These are phyloP conservation scores for Penicillium brasilianum DNA, from an alignment of 2,329 filamentous ascomycete species.

Conservation along the genomic window DNA sequence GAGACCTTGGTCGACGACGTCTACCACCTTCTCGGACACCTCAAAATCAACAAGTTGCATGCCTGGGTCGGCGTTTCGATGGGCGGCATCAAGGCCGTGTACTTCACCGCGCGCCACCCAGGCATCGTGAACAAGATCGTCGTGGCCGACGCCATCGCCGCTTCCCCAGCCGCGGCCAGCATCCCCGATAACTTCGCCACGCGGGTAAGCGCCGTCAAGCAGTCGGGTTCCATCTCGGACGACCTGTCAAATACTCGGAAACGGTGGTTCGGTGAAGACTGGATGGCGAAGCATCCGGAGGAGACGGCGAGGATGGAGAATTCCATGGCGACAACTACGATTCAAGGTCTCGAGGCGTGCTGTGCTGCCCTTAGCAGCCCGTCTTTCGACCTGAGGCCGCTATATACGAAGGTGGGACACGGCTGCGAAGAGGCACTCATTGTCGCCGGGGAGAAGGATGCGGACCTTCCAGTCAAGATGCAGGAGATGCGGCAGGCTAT, in stretches of 20 bases:
- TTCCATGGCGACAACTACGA: slow-evolving; percentile 45
- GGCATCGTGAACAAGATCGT: slow-evolving; percentile 46
- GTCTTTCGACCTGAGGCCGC: slow-evolving; percentile 49
- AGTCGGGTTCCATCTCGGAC: slow-evolving; percentile 38
- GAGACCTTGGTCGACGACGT: slow-evolving; percentile 48
- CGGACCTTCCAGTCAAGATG: slow-evolving; percentile 50
- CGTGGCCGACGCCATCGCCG: slow-evolving; percentile 49
- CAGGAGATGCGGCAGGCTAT: slow-evolving; percentile 44
- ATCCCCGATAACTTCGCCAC: slow-evolving; percentile 44
- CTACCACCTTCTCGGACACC: slow-evolving; percentile 39
- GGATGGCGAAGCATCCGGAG: slow-evolving; percentile 42
- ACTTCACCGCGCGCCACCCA: slow-evolving; percentile 48
- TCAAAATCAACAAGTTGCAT: slow-evolving; percentile 30
- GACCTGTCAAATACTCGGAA: slow-evolving; percentile 43
- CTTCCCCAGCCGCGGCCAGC: slow-evolving; percentile 46
- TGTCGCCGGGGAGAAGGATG: slow-evolving; percentile 51
- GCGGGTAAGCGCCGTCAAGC: slow-evolving; percentile 42
- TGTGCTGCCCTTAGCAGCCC: slow-evolving; percentile 45
- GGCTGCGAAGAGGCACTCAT: slow-evolving; percentile 45
- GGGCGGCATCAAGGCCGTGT: slow-evolving; percentile 50
- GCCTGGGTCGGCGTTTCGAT: slow-evolving; percentile 55
- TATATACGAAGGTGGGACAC: slow-evolving; percentile 38
- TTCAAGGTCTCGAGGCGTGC: slow-evolving; percentile 52
- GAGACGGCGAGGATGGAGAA: slow-evolving; percentile 45
- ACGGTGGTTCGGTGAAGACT: slow-evolving; percentile 50